These are phyloP conservation scores for Bryoerythrophyllum caledonicum DNA, from an alignment of 225 moss, liverwort and hornwort genomes.

Conservation along the genomic window DNA sequence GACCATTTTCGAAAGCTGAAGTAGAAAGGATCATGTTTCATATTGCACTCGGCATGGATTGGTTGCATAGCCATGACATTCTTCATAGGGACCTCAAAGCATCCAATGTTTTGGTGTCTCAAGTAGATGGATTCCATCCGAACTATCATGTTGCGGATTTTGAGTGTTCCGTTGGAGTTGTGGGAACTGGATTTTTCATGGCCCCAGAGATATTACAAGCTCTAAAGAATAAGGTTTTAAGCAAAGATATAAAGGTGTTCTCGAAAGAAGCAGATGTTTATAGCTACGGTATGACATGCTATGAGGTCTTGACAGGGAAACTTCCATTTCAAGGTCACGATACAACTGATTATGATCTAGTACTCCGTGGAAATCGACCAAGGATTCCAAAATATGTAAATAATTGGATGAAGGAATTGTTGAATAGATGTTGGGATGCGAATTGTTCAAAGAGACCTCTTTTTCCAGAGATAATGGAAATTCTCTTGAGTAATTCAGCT, in stretches of 20 bases:
- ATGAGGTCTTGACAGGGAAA: neutral
- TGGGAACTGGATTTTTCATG: neutral
- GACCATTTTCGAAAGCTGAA: neutral
- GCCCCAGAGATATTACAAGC: neutral
- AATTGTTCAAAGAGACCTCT: neutral
- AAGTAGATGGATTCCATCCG: no score
- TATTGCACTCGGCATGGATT: neutral
- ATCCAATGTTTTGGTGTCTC: no score
- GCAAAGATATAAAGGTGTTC: neutral
- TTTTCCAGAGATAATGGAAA: neutral
- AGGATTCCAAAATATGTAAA: neutral
- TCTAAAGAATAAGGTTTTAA: neutral
- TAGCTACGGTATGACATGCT: neutral
- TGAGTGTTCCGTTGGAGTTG: neutral
- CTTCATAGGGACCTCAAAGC: neutral
- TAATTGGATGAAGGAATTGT: neutral
- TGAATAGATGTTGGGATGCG: neutral
- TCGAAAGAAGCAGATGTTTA: neutral
- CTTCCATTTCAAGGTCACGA: neutral
- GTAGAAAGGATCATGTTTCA: neutral
- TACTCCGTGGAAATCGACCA: neutral
- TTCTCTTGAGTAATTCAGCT: neutral
- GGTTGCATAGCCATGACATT: neutral
- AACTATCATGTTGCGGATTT: neutral
- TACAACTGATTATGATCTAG: neutral